Percentiles rank a stretch among this genome's conserved stretches.
These are phyloP conservation scores for Syzygium grande DNA, from an alignment of 345 rosid species.

Conservation along the genomic window DNA sequence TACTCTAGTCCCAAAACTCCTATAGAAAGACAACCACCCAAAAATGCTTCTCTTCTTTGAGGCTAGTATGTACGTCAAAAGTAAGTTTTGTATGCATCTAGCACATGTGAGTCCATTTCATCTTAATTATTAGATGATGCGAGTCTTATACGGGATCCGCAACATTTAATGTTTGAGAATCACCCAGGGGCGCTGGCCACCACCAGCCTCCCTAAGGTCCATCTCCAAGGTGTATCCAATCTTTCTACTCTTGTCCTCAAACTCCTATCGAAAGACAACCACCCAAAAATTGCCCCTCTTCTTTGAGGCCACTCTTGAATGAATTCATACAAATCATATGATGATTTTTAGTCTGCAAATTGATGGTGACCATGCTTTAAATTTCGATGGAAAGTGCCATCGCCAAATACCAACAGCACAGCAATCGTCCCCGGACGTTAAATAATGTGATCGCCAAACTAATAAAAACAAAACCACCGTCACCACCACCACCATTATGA, in stretches of 20 bases:
- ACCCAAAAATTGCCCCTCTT: neutral
- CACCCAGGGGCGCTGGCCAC: accelerated
- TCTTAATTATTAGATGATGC: neutral
- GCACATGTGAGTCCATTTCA: neutral
- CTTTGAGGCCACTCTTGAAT: neutral
- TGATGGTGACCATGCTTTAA: neutral
- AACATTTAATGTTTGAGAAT: neutral
- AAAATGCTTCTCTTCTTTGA: neutral
- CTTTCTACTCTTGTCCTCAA: neutral
- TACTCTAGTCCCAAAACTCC: neutral
- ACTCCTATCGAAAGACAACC: neutral
- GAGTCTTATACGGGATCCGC: neutral
- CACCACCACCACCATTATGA: neutral
- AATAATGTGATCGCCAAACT: neutral
- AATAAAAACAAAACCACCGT: neutral
- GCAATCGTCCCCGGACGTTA: neutral
- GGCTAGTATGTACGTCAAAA: neutral
- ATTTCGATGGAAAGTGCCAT: neutral
- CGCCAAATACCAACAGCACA: neutral
- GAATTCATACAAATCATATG: neutral
- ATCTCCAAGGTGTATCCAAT: neutral
- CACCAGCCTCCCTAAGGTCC: neutral
- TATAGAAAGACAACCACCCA: neutral
- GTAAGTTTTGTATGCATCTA: neutral
- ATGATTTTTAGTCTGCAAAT: neutral